Evolutionary conservation across 2,329 filamentous ascomycete genomes (phyloP).

Genomic region (Pseudogymnoascus sp.): DNA sequence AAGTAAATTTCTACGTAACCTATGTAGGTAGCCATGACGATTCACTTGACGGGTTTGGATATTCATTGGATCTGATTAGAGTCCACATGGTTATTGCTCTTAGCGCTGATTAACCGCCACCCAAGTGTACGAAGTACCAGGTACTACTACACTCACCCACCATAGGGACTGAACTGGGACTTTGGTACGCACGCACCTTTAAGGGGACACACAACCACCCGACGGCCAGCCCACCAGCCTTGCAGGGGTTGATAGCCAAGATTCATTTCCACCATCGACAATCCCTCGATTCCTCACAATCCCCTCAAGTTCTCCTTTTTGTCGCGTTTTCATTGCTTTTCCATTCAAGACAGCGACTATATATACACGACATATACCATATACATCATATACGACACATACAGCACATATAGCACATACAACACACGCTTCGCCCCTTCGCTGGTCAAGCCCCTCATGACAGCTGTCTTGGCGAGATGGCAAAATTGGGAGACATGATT

Average conservation of each 20-base stretch:
- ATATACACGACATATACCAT: neutral
- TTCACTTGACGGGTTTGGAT: neutral
- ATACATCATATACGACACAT: neutral
- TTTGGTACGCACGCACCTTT: constrained; percentile 1
- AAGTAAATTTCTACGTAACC: neutral
- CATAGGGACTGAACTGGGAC: neutral
- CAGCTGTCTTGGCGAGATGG: neutral
- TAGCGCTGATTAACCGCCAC: neutral
- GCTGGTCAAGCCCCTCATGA: neutral
- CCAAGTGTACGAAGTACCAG: neutral
- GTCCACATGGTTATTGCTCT: neutral
- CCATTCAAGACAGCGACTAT: neutral
- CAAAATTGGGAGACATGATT: constrained; percentile 4
- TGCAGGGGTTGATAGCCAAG: neutral
- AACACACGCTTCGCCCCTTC: neutral
- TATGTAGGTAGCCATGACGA: neutral
- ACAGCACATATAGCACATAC: neutral
- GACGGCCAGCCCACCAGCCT: neutral
- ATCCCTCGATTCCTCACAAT: neutral
- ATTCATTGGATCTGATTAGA: neutral
- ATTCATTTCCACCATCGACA: constrained; percentile 2
- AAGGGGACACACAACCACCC: neutral
- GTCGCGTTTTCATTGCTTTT: neutral
- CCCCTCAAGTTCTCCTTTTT: neutral
- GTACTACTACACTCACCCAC: no score